Base-by-base conservation (phyloP, 768 basidiomycete species). In the Trametes cingulata region DNA sequence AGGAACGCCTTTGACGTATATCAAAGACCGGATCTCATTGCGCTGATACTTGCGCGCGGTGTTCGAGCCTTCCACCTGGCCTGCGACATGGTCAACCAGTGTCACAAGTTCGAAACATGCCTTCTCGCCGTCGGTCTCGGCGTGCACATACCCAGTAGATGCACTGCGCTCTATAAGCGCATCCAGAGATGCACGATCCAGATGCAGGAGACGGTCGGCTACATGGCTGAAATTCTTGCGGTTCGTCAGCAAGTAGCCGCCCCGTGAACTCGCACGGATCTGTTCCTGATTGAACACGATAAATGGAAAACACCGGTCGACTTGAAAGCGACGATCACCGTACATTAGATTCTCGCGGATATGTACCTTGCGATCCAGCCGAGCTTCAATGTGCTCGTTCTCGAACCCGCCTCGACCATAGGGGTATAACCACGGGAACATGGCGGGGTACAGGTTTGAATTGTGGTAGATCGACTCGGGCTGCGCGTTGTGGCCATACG, bases 201-300 rank as follows among this genome's bases (percentile, higher is more conserved):
- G 8, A 27, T 37, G 53, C 3, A 70, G 40, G 0, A 72, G 33
- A 10, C 59, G 42, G 2, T 65, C 52, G 1, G 61, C 52, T 12
- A 70, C 61, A 17, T 55, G 43, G 24, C 52, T 20, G 52, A 69
- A 71, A 47, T 68, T 64, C 2, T 50, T 24, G 14, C 52, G 58
- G 14, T 66, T 61, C 14, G 63, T 56, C 10, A 70, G 41, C 20
- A 71, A 42, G 49, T 65, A 76, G 3, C 75, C 69, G 4, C 69
- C 71, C 0, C 55, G 66, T 0, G 69, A 63, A 3, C 70, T 65
- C 0, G 53, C 57, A 43, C 69, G 74, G 2, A 78, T 71, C 53
- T 79, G 79, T 24, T 73, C 59, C 47, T 78, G 74, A 50, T 73
- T 78, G 55, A 78, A 78, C 0, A 70, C 75, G 24, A 77, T 57